phyloP scores from a whole-genome alignment of 2,329 filamentous ascomycete species.

The Xylariaceae sp. region DNA sequence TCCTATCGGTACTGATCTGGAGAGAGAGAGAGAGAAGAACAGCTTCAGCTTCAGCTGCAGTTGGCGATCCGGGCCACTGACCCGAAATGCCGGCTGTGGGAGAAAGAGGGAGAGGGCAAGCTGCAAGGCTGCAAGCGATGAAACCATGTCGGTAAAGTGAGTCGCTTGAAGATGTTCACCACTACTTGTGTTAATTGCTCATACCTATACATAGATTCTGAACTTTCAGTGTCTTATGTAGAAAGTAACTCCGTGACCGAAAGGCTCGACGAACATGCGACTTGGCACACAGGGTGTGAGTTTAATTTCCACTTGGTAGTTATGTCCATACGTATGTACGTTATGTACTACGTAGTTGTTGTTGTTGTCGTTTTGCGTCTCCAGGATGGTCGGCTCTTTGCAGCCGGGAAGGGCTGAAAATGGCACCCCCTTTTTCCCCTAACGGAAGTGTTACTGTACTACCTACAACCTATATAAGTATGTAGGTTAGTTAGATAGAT shows the following conservation, averaged over 20 bases:
- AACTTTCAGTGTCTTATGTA: background rate
- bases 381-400: conserved; percentile 14
- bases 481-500: too few relatives aligned
- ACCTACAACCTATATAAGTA: too few relatives aligned
- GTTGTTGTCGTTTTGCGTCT: too few relatives aligned
- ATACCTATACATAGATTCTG: background rate
- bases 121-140: background rate
- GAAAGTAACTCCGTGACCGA: background rate
- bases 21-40: conserved; percentile 1
- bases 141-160: background rate
- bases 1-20: conserved; percentile 12
- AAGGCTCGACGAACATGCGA: background rate
- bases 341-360: too few relatives aligned
- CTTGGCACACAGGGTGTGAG: background rate
- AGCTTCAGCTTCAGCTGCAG: background rate
- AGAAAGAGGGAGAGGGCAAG: background rate
- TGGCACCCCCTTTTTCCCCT: conserved; percentile 6
- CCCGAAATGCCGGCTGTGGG: conserved; percentile 26
- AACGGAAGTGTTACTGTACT: background rate
- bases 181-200: background rate
- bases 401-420: conserved; percentile 9
- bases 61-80: conserved; percentile 22
- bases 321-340: background rate
- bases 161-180: background rate
- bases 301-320: background rate